Percentiles rank a stretch among this genome's conserved stretches.
Conservation (phyloP, 768 basidiomycete species). For the Psilocybe sp. region DNA sequence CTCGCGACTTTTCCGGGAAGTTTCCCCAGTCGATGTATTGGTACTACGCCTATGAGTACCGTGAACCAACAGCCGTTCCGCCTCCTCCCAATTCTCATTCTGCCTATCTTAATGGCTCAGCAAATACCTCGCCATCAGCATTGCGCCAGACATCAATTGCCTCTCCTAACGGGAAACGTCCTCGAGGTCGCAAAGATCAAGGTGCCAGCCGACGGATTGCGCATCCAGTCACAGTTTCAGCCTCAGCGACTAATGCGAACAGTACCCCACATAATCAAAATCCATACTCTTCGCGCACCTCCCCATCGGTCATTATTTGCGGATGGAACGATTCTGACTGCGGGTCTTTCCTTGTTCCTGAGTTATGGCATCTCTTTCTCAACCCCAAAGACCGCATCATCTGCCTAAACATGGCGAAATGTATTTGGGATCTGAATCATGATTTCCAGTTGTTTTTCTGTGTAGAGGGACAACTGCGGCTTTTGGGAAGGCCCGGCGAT, state of each 20-base stretch:
- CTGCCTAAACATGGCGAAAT: constrained; percentile 17
- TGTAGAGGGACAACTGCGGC: not conserved
- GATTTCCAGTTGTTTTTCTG: constrained; percentile 15
- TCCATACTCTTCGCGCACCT: not conserved
- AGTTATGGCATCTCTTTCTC: constrained; percentile 21
- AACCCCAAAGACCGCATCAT: constrained; percentile 17
- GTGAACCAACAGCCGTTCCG: too few relatives aligned
- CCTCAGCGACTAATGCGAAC: not conserved
- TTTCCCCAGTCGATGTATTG: constrained; percentile 18
- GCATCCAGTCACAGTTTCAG: too few relatives aligned
- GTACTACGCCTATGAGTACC: constrained; percentile 5
- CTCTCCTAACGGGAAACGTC: not conserved
- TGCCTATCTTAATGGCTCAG: not conserved
- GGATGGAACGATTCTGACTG: constrained; percentile 13
- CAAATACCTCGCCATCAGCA: not conserved
- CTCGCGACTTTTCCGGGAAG: constrained; percentile 11
- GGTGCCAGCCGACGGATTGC: too few relatives aligned
- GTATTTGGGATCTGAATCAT: constrained; percentile 16
- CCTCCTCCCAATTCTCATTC: too few relatives aligned
- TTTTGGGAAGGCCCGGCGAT: not conserved
- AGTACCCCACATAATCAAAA: not conserved
- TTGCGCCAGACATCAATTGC: not conserved
- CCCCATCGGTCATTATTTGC: constrained; percentile 18
- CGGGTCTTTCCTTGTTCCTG: constrained; percentile 9
- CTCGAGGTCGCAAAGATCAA: not conserved